Percentiles rank a stretch among this genome's conserved stretches.
These are phyloP conservation scores for Cyclospora cayetanensis DNA, from an alignment of 169 alveolate species.

Conservation along the genomic window DNA sequence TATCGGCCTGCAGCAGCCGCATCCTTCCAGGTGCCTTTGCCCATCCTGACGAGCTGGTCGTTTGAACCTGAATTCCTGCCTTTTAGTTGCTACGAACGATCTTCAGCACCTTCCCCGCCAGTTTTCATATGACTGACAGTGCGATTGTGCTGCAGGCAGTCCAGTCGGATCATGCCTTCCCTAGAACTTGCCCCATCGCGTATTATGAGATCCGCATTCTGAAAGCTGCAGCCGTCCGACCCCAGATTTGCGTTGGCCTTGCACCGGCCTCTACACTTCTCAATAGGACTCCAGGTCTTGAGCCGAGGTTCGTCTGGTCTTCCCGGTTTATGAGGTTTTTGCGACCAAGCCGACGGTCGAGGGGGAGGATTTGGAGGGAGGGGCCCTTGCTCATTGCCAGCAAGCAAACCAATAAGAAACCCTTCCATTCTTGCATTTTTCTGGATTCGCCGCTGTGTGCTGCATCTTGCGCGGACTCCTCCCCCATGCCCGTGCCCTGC, in stretches of 20 bases:
- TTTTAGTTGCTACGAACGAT: background rate
- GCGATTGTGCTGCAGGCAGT: conserved; percentile 72
- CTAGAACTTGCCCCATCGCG: conserved; percentile 81
- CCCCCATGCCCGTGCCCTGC: background rate
- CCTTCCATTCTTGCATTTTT: too few relatives aligned
- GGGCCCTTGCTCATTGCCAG: background rate
- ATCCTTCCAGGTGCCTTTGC: too few relatives aligned
- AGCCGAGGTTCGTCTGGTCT: conserved; percentile 66
- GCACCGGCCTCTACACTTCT: conserved; percentile 76
- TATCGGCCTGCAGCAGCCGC: too few relatives aligned
- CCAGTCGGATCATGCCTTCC: conserved; percentile 81
- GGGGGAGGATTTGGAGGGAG: background rate
- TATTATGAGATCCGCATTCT: conserved; percentile 83
- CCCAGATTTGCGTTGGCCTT: conserved; percentile 83
- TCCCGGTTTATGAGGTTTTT: too few relatives aligned
- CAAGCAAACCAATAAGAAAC: too few relatives aligned
- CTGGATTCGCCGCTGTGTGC: too few relatives aligned
- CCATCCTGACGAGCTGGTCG: background rate
- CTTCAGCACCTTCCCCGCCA: background rate
- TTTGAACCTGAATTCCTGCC: background rate
- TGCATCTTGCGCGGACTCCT: background rate
- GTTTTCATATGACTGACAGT: background rate
- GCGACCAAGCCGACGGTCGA: background rate
- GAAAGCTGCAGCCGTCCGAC: conserved; percentile 69
- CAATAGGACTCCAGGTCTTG: conserved; percentile 83